Percentiles rank a stretch among this genome's conserved stretches.
Evolutionary conservation across 192 early-diverging fungal genomes (phyloP).

Genomic region (Nowakowskiella sp.): DNA sequence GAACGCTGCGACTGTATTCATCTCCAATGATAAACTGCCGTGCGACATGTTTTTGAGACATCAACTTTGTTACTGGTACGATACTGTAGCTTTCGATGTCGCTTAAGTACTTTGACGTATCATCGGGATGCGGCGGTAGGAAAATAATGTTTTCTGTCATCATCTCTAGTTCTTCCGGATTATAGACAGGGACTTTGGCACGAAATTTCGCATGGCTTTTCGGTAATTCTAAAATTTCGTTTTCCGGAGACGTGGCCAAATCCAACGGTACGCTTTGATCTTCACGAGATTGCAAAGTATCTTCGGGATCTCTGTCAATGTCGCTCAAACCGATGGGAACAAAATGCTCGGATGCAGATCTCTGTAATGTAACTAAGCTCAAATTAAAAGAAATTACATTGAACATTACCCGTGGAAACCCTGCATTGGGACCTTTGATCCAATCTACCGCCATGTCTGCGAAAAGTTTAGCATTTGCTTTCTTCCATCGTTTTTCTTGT

Average conservation of each 20-base stretch:
- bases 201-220: conserved; percentile 24
- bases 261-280: conserved; percentile 1
- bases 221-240: conserved; percentile 26
- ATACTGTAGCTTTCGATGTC: conserved; percentile 48
- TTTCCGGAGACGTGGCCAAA: conserved; percentile 21
- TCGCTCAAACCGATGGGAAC: neutral
- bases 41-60: conserved; percentile 17
- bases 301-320: neutral
- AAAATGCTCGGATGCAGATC: neutral
- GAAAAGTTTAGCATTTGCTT: conserved; percentile 57
- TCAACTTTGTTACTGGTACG: conserved; percentile 37
- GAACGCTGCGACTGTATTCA: conserved; percentile 16
- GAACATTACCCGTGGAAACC: neutral
- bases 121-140: conserved; percentile 41
- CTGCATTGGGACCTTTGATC: conserved; percentile 8
- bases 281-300: neutral
- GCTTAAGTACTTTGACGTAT: conserved; percentile 45
- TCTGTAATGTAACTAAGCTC: conserved; percentile 8
- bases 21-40: conserved; percentile 23
- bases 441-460: conserved; percentile 63
- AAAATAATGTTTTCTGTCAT: conserved; percentile 29
- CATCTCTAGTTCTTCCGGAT: conserved; percentile 19
- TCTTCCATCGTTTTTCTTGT: conserved; percentile 78
- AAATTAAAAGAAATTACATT: neutral
- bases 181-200: conserved; percentile 21